Conservation (phyloP, 495 filamentous ascomycete genomes). For the Xylaria intraflava region DNA sequence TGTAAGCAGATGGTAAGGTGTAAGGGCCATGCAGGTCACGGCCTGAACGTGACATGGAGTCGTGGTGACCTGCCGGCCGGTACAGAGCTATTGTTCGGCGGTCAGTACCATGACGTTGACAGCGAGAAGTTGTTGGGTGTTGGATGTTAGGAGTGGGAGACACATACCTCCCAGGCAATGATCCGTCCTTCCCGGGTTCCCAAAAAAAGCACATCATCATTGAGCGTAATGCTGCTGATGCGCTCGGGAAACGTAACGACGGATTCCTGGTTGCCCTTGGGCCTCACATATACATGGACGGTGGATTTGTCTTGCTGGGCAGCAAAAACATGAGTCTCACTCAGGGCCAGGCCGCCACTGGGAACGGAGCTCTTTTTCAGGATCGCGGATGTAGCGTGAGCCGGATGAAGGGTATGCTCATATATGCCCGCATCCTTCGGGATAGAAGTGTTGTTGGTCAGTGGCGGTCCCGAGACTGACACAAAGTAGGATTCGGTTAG, state of each 20-base stretch:
- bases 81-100: conserved; percentile 55
- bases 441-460: conserved; percentile 57
- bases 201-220: conserved; percentile 64
- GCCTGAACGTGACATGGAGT: conserved; percentile 79
- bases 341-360: conserved; percentile 72
- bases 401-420: conserved; percentile 73
- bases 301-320: conserved; percentile 87
- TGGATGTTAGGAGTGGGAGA: background rate
- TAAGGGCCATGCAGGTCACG: conserved; percentile 68
- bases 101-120: background rate
- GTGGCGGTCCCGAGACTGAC: conserved; percentile 58
- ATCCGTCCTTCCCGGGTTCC: conserved; percentile 84
- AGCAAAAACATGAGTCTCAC: conserved; percentile 77
- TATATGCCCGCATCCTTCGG: conserved; percentile 78
- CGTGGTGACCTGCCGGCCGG: conserved; percentile 83
- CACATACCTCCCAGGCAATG: conserved; percentile 82
- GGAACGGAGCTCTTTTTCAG: conserved; percentile 91
- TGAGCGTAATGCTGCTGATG: conserved; percentile 63
- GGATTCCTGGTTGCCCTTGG: conserved; percentile 79
- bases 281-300: conserved; percentile 80
- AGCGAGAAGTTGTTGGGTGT: background rate
- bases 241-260: conserved; percentile 79
- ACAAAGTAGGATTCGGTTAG: conserved; percentile 76
- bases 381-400: conserved; percentile 58
- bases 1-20: conserved; percentile 72